Base-by-base conservation (phyloP, 2,329 filamentous ascomycete genomes). In the Cercospora sp. region DNA sequence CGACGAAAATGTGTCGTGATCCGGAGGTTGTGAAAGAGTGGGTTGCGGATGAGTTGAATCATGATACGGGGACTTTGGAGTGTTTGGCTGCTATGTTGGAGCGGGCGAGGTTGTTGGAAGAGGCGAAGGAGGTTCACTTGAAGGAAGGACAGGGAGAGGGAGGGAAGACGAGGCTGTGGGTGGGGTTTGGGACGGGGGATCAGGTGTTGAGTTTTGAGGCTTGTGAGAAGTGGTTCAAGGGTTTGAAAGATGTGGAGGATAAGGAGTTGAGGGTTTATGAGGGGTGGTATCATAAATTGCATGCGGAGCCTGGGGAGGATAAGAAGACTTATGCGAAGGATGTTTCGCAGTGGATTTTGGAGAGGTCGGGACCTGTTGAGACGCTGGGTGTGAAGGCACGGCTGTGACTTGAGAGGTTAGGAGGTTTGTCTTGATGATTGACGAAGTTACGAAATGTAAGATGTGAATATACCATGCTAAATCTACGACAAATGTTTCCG, bases 51-150 rank as follows among this genome's bases (percentile, higher is more conserved):
- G 76, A 83, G 60, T 83, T 97, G 63, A 88, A 89, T 79, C 93
- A 97, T 80, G 86, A 94, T 78, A 94, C 89, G 2, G 94, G 93
- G 39, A 97, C 94, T 6, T 83, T 96, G n/a, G 90, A 94, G 78
- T 91, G 91, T 0, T 78, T 97, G 36, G 86, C 90, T 0, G 89
- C 87, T 0, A 85, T 97, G 85, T 81, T 97, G 71, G 92, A 96
- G 77, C 87, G 94, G 28, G 90, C 90, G 1, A 81, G 81, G 5
- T 83, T 83, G 63, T 80, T 96, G 69, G 81, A 87, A 5, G 80
- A 78, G 5, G 90, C 89, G 2, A 84, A 81, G 61, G 79, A 88
- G 31, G 80, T 77, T 69, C 73, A 82, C 39, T 31, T 58, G 53
- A 73, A 75, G 4, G 81, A 83, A 9, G 77, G 77, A 31, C 77